Evolutionary conservation across 1,139 yeast species (phyloP), one percentile per base, ranked within the genome.

Genomic region (Debaryomyces udenii): DNA sequence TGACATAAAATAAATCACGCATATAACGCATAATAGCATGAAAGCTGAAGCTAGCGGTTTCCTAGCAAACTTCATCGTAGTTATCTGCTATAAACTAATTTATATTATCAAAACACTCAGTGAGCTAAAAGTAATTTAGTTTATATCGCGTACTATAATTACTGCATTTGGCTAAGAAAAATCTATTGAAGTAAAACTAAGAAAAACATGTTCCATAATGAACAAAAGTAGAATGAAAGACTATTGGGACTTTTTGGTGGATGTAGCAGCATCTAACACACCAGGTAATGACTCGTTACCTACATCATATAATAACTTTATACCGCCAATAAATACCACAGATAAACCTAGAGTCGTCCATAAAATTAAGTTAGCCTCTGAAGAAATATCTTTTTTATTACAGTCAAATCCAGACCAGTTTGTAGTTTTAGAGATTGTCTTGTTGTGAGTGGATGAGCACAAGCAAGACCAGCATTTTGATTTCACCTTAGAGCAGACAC

Each of bases 341-440:
- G 73, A 41, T 38, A 82, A 60, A 2, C 73, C 76, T 16, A 84
- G 50, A 6, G 76, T 62, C 3, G 87, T 73, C 89, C 91, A 84
- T 50, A 84, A 73, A 51, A 85, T 72, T 53, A 86, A 69, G 53
- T 84, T 78, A 47, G 86, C 81, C 58, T 80, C 80, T 1, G 78
- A 71, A 32, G 85, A 74, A 44, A 83, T 73, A 53, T 86, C 90
- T 55, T 70, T 73, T 70, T 84, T 83, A 51, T 76, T 70, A 61
- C 93, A 85, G 47, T 81, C 80, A 43, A 55, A 61, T 24, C 93
- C 93, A 3, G 82, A 76, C 88, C 89, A 85, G 46, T 66, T 62
- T 33, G 83, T 80, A 22, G 89, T 83, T 48, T 70, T 70, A 40
- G 70, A 65, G 27, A 62, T 62, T 35, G 67, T 64, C 50, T 68